Conservation (phyloP, 2,329 filamentous ascomycete genomes). For the Alternaria brassicicola region DNA sequence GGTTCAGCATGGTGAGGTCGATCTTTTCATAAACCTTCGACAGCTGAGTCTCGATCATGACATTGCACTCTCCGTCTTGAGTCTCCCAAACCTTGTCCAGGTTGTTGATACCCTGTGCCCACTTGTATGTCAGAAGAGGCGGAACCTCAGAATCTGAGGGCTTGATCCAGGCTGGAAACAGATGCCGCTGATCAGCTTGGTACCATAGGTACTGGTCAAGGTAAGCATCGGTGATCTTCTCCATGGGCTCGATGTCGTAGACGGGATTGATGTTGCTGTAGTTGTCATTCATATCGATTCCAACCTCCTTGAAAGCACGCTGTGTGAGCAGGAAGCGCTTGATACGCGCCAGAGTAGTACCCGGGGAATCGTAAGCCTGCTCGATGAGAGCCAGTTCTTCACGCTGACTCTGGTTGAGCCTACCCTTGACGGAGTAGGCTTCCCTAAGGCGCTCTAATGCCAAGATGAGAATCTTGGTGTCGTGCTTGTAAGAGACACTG, state of each 20-base stretch:
- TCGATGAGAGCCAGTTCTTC: constrained; percentile 97
- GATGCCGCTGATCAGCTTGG: constrained; percentile 93
- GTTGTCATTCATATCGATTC: constrained; percentile 99
- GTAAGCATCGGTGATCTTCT: constrained; percentile 99
- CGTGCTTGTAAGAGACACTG: constrained; percentile 98
- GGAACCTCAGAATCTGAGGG: constrained; percentile 98
- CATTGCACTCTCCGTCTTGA: constrained; percentile 93
- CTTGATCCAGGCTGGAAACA: constrained; percentile 99
- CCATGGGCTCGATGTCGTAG: constrained; percentile 97
- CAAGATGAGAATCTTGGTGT: constrained; percentile 97
- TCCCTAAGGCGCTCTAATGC: constrained; percentile 91
- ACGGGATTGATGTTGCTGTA: constrained; percentile 99
- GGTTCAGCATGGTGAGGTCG: constrained; percentile 92
- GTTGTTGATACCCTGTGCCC: constrained; percentile 99
- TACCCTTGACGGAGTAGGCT: constrained; percentile 95
- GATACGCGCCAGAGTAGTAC: constrained; percentile 92
- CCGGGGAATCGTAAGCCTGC: constrained; percentile 96
- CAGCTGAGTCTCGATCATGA: constrained; percentile 96
- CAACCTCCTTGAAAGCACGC: constrained; percentile 97
- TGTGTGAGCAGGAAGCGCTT: constrained; percentile 97
- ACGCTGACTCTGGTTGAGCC: constrained; percentile 95
- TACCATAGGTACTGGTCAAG: constrained; percentile 99
- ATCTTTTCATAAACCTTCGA: constrained; percentile 99
- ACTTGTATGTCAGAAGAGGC: constrained; percentile 93
- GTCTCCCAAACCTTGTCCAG: constrained; percentile 94